A percentile compares a stretch with the other conserved stretches of the same genome.
These are phyloP conservation scores for Berkeleyomyces basicola DNA, from an alignment of 2,329 filamentous ascomycete species.

Conservation along the genomic window DNA sequence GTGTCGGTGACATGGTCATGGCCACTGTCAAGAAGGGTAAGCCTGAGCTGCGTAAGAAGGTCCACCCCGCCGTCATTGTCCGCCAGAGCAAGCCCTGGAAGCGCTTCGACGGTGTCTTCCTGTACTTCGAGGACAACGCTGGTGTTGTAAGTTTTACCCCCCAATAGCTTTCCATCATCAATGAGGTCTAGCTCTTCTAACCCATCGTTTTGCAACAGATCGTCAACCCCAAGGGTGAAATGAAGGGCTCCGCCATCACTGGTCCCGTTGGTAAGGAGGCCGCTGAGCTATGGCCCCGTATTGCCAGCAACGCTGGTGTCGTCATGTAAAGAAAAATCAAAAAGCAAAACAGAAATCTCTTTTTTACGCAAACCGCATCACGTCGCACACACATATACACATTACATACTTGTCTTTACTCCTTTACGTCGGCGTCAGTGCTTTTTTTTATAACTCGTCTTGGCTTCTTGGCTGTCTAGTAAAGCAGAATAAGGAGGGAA, in stretches of 20 bases:
- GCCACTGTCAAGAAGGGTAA: conserved; percentile 99
- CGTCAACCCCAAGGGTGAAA: conserved; percentile 99
- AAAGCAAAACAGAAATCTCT: conserved; percentile 17
- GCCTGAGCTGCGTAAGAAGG: conserved; percentile 99
- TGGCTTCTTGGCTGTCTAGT: background rate
- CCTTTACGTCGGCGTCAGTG: background rate
- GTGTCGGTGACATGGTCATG: conserved; percentile 99
- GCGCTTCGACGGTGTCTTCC: conserved; percentile 93
- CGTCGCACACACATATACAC: conserved; percentile 5
- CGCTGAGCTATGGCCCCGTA: conserved; percentile 99
- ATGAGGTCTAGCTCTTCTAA: background rate
- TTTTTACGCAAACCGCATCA: conserved; percentile 13
- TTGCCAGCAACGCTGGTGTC: conserved; percentile 98
- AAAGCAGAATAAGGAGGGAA: background rate
- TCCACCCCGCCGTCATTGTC: conserved; percentile 98
- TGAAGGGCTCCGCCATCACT: conserved; percentile 99
- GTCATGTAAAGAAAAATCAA: conserved; percentile 65
- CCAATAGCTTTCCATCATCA: background rate
- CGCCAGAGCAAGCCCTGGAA: conserved; percentile 99
- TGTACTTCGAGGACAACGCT: conserved; percentile 99
- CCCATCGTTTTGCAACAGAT: conserved; percentile 39
- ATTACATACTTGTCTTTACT: conserved; percentile 5
- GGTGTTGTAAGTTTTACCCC: conserved; percentile 61
- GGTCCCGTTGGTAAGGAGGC: conserved; percentile 99
- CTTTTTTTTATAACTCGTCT: background rate